Evolutionary conservation across 1,284 basidiomycete species (phyloP).

Genomic region (Moesziomyces sp.): DNA sequence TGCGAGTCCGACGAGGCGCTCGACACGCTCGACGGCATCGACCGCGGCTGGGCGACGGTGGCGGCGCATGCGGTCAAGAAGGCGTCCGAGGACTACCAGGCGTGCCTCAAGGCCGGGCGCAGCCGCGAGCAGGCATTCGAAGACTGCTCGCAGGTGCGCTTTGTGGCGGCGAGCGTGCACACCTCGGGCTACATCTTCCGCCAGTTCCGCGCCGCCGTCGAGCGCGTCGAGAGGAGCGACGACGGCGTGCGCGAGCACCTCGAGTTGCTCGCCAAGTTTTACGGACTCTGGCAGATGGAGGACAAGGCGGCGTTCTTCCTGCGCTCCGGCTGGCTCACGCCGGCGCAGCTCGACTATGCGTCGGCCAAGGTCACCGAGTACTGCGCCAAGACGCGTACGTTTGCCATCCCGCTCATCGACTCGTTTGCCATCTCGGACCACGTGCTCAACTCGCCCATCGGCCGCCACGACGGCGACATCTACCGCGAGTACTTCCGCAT

Average conservation of each 20-base stretch:
- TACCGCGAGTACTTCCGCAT: constrained; percentile 64
- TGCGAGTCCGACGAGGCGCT: constrained; percentile 68
- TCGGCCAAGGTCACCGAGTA: constrained; percentile 70
- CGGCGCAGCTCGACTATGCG: constrained; percentile 70
- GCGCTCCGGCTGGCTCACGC: constrained; percentile 69
- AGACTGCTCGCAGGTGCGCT: constrained; percentile 72
- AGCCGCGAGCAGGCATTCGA: constrained; percentile 72
- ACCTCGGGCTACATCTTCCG: constrained; percentile 67
- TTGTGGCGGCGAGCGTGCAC: constrained; percentile 72
- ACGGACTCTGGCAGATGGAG: constrained; percentile 73
- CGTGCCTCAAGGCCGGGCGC: constrained; percentile 69
- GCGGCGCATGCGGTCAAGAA: constrained; percentile 73
- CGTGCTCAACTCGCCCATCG: constrained; percentile 74
- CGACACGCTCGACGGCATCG: constrained; percentile 70
- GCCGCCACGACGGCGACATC: constrained; percentile 63
- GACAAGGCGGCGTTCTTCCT: constrained; percentile 73
- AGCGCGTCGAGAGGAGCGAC: constrained; percentile 49
- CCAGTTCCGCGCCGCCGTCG: constrained; percentile 65
- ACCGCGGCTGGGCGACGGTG: constrained; percentile 71
- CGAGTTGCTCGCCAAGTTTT: constrained; percentile 57
- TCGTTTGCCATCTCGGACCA: constrained; percentile 72
- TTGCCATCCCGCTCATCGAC: constrained; percentile 72
- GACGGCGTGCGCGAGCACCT: constrained; percentile 63
- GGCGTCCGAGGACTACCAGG: constrained; percentile 71
- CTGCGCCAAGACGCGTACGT: constrained; percentile 70